Evolutionary conservation across 345 rosid species (phyloP), one percentile per base, ranked within the genome.

Genomic region (Passiflora organensis): DNA sequence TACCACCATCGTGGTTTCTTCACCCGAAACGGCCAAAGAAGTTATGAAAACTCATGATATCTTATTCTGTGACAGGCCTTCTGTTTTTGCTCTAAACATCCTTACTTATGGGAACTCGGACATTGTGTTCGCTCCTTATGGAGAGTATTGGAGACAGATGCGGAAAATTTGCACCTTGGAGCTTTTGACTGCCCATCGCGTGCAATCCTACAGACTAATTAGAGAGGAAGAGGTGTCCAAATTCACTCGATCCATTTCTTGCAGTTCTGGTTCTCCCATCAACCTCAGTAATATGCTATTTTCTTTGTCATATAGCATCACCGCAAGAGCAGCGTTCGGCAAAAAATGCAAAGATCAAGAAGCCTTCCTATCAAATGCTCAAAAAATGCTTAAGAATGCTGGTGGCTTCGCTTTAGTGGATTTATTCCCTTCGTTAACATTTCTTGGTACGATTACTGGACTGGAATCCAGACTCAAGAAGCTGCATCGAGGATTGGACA

Each of bases 371-470:
- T 6, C 39, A 6, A 6, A 2, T 15, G 17, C 16, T 16, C 0
- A 15, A 6, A 0, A 51, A 5, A 0, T 17, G 39, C 14, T 32
- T 2, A 43, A 41, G 43, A 36, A 41, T 22, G 28, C 49, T 2
- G 43, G 48, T 6, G 82, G 77, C 8, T 51, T 51, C 12, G 16
- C 5, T 9, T 0, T 51, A 8, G 55, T 39, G 6, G 55, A 51
- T 6, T 1, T 51, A 13, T 32, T 24, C 22, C 55, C 55, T 28
- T 51, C 55, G 1, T 14, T 51, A 10, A 51, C 28, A 28, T n/a
- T 25, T 2, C 55, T 51, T 51, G 12, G n/a, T 0, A 0, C 0
- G 21, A 9, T 32, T 1, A 28, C 6, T n/a, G 41, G 55, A 1
- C 0, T 51, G 4, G 2, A 20, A 16, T 17, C 41, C 16, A 51